Conservation (phyloP, 1,139 yeast species). For the Geotrichum restrictum region DNA sequence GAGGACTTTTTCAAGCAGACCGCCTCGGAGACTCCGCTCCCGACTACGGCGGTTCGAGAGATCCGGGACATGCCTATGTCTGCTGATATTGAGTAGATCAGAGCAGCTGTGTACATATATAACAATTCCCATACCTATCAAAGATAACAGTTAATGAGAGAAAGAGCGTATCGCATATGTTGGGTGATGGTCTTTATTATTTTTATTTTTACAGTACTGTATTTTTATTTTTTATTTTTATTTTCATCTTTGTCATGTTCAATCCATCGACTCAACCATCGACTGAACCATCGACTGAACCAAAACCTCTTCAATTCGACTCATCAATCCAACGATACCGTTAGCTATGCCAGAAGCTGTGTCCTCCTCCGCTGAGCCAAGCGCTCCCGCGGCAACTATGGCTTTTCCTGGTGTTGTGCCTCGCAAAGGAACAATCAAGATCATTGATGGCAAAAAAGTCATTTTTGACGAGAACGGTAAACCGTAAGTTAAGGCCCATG, state of each 20-base stretch:
- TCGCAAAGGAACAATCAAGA: slow-evolving; percentile 18
- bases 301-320: neutral
- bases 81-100: slow-evolving; percentile 14
- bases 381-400: neutral
- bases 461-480: slow-evolving; percentile 83
- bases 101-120: neutral
- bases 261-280: too few species aligned
- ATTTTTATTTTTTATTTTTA: too few species aligned
- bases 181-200: neutral
- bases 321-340: neutral
- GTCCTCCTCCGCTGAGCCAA: neutral
- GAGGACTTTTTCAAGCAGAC: slow-evolving; percentile 38
- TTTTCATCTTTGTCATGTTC: neutral
- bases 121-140: too few species aligned
- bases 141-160: too few species aligned
- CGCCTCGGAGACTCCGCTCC: slow-evolving; percentile 31
- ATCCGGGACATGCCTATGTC: slow-evolving; percentile 5
- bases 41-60: slow-evolving; percentile 27
- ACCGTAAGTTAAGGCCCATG: slow-evolving; percentile 54
- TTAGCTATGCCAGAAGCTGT: slow-evolving; percentile 12
- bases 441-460: slow-evolving; percentile 57
- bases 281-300: too few species aligned
- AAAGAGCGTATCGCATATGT: too few species aligned
- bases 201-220: too few species aligned
- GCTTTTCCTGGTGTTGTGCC: slow-evolving; percentile 17